Conservation (phyloP, 192 early-diverging fungal species). For the Linnemannia elongata region DNA sequence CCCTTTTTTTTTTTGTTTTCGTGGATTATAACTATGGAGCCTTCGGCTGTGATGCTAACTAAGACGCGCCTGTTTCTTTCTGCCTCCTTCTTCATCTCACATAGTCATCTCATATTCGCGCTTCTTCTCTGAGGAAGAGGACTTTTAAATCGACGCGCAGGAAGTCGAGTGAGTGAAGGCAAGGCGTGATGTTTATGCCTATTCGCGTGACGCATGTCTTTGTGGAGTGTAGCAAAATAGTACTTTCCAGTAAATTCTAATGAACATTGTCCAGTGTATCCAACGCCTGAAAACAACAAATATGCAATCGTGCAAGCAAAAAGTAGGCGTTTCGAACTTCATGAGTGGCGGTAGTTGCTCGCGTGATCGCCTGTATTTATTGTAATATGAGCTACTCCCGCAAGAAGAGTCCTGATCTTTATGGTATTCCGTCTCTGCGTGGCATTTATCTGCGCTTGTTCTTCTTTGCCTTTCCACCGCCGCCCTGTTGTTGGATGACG, state of each 20-base stretch:
- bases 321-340: not conserved
- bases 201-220: not conserved
- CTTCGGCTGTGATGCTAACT: not conserved
- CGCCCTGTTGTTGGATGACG: constrained; percentile 49
- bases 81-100: not conserved
- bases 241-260: constrained; percentile 8
- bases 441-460: constrained; percentile 42
- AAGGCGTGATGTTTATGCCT: not conserved
- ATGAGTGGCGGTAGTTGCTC: not conserved
- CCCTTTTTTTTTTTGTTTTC: not conserved
- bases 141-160: constrained; percentile 56
- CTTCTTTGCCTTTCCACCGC: constrained; percentile 55
- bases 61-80: not conserved
- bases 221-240: not conserved
- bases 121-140: constrained; percentile 67
- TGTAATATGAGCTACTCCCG: not conserved
- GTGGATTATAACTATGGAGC: not conserved
- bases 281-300: not conserved
- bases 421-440: not conserved
- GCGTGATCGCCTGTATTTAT: not conserved
- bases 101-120: constrained; percentile 71
- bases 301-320: not conserved
- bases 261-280: not conserved
- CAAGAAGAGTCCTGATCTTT: not conserved
- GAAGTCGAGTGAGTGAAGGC: not conserved